Evolutionary conservation across 768 basidiomycete species (phyloP).

Genomic region (Sarcomyxa edulis): DNA sequence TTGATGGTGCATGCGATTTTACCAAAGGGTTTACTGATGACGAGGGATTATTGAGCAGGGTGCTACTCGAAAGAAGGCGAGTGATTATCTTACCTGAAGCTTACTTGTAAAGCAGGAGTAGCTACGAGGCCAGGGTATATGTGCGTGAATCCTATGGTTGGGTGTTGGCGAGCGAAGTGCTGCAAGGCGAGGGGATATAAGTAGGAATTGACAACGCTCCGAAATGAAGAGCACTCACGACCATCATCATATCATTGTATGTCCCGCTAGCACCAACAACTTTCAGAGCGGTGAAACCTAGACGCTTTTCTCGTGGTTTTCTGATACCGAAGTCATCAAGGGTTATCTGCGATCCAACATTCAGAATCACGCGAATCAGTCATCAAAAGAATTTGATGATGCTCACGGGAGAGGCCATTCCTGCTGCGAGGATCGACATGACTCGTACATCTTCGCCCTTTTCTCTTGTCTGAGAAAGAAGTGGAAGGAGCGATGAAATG

Average conservation of each 20-base stretch:
- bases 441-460: constrained; percentile 45
- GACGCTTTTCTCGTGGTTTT: constrained; percentile 38
- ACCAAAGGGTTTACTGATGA: constrained; percentile 12
- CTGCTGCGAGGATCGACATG: constrained; percentile 35
- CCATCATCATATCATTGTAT: constrained; percentile 51
- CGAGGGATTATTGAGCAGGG: no score
- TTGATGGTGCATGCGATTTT: constrained; percentile 12
- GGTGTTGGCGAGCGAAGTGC: constrained; percentile 26
- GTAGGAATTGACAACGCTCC: neutral
- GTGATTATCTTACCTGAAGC: no score
- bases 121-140: constrained; percentile 26
- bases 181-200: constrained; percentile 12
- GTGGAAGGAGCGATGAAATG: constrained; percentile 37
- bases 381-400: no score
- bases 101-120: constrained; percentile 21
- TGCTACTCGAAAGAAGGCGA: no score
- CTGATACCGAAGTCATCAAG: constrained; percentile 46
- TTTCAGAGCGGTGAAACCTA: constrained; percentile 24
- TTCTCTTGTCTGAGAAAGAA: constrained; percentile 35
- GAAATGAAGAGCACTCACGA: constrained; percentile 24
- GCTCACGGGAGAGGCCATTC: no score
- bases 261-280: constrained; percentile 31
- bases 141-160: constrained; percentile 30
- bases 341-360: constrained; percentile 27
- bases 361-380: no score